Conservation (phyloP, 163 green algal species). For the Prototheca cutis region DNA sequence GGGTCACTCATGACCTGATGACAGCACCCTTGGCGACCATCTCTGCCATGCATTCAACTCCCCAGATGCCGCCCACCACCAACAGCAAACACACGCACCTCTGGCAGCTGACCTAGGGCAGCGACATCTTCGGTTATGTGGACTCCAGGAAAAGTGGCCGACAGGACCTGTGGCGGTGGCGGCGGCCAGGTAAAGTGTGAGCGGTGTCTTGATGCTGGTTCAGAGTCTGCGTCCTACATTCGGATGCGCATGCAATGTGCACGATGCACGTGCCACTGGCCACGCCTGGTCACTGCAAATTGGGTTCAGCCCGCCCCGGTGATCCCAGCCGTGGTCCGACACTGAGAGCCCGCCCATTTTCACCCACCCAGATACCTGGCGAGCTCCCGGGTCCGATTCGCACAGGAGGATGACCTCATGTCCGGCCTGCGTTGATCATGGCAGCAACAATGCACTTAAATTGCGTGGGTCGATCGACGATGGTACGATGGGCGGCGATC, state of each 20-base stretch:
- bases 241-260: too few relatives aligned
- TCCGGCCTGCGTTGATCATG: slow-evolving; percentile 55
- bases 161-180: slow-evolving; percentile 46
- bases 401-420: slow-evolving; percentile 81
- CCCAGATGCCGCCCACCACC: background rate
- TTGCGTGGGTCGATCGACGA: background rate
- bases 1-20: too few relatives aligned
- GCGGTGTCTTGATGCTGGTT: background rate
- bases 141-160: slow-evolving; percentile 46
- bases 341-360: too few relatives aligned
- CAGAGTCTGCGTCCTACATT: too few relatives aligned
- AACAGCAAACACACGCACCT: slow-evolving; percentile 25
- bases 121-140: slow-evolving; percentile 53
- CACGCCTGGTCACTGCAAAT: too few relatives aligned
- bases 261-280: too few relatives aligned
- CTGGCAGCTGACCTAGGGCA: slow-evolving; percentile 44
- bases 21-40: too few relatives aligned
- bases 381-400: slow-evolving; percentile 63
- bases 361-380: slow-evolving; percentile 45
- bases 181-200: background rate
- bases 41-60: too few relatives aligned
- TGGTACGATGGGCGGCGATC: too few relatives aligned
- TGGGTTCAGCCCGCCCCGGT: too few relatives aligned
- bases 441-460: too few relatives aligned
- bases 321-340: too few relatives aligned